A percentile compares a stretch with the other conserved stretches of the same genome.
These are phyloP conservation scores for Vaccinium macrocarpon DNA, from an alignment of 148 eudicot species.

Conservation along the genomic window DNA sequence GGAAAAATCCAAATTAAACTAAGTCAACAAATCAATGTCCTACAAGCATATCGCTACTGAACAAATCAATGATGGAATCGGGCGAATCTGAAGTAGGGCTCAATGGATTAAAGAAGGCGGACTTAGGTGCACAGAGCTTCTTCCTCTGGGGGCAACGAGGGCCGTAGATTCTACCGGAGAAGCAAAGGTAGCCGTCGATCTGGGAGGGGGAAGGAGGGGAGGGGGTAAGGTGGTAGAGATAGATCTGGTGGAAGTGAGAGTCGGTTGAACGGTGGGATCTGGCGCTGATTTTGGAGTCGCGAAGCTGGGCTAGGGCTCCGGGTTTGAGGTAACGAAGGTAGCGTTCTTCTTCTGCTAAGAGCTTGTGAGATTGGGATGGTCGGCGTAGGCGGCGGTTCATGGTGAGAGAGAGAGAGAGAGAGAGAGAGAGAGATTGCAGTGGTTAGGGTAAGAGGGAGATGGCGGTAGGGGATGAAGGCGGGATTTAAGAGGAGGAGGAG, in stretches of 20 bases:
- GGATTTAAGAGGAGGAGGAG: slow-evolving; percentile 10
- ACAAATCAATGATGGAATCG: slow-evolving; percentile 18
- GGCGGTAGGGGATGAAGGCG: neutral
- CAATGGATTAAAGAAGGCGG: slow-evolving; percentile 14
- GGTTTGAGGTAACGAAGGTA: slow-evolving; percentile 31
- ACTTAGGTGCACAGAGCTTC: slow-evolving; percentile 27
- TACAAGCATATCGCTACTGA: slow-evolving; percentile 23
- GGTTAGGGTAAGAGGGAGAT: neutral
- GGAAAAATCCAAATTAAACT: neutral
- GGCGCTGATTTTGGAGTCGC: slow-evolving; percentile 30
- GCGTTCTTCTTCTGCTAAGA: neutral
- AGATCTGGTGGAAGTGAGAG: slow-evolving; percentile 23
- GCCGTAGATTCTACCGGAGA: slow-evolving; percentile 20
- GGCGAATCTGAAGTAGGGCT: slow-evolving; percentile 14
- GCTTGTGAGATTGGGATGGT: neutral
- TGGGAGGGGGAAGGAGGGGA: slow-evolving; percentile 8
- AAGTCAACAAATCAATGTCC: slow-evolving; percentile 20
- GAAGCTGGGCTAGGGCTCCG: slow-evolving; percentile 33
- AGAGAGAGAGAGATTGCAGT: neutral
- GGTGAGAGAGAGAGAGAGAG: neutral
- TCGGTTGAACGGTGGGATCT: slow-evolving; percentile 20
- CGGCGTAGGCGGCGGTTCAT: slow-evolving; percentile 30
- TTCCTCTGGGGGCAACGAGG: slow-evolving; percentile 30
- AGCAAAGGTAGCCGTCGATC: slow-evolving; percentile 21
- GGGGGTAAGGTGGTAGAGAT: neutral